Conservation (phyloP, 805 yeast species). For the Lipomyces orientalis region DNA sequence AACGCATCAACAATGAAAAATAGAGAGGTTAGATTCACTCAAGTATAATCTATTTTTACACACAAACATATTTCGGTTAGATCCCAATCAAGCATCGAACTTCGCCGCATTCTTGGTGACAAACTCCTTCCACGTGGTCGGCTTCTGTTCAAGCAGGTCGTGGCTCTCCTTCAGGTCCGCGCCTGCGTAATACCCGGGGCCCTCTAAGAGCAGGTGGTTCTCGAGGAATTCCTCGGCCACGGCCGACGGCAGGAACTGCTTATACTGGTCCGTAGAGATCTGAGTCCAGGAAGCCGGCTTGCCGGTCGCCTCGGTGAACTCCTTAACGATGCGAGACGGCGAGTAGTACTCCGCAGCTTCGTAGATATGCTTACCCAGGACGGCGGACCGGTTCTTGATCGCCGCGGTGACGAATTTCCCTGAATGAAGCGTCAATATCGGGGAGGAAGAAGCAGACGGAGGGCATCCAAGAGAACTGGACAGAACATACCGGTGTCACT, state of each 20-base stretch:
- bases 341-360: not conserved
- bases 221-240: not conserved
- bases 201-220: not conserved
- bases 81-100: no score
- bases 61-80: no score
- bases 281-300: not conserved
- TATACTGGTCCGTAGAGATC: not conserved
- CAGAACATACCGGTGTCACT: not conserved
- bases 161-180: not conserved
- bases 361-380: not conserved
- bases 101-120: not conserved
- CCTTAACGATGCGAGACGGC: not conserved
- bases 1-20: no score
- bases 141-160: not conserved
- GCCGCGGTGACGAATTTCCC: constrained; percentile 4
- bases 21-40: no score
- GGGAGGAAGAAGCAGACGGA: not conserved
- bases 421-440: not conserved
- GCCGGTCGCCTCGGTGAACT: not conserved
- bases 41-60: no score
- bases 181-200: not conserved
- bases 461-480: not conserved
- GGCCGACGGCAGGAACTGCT: not conserved
- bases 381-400: not conserved
- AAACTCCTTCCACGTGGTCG: not conserved